Evolutionary conservation across 2,329 filamentous ascomycete species (phyloP).

Genomic region (Helminthosporium solani): DNA sequence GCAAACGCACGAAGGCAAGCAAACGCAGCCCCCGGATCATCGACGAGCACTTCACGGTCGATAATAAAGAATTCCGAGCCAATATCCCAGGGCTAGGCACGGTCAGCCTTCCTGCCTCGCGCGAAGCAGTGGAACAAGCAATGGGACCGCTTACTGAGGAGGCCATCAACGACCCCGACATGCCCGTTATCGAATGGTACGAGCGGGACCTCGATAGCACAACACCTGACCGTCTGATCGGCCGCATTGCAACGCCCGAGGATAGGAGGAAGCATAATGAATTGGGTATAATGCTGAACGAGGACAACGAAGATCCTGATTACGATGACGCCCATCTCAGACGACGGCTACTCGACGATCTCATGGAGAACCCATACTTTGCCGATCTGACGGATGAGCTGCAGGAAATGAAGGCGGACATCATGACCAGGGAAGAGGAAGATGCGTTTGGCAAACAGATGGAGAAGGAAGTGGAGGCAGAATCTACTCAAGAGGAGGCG

Average conservation of each 20-base stretch:
- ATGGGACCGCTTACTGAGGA: slow-evolving; percentile 19
- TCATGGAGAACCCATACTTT: slow-evolving; percentile 34
- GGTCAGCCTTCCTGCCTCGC: neutral
- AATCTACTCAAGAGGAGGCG: slow-evolving; percentile 17
- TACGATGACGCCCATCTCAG: slow-evolving; percentile 32
- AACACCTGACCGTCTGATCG: slow-evolving; percentile 23
- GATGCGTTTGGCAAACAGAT: slow-evolving; percentile 11
- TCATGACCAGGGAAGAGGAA: slow-evolving; percentile 21
- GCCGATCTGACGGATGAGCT: slow-evolving; percentile 29
- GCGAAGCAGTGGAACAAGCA: neutral
- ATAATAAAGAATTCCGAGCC: neutral
- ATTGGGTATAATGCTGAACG: slow-evolving; percentile 25
- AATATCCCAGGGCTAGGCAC: neutral
- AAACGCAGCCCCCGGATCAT: slow-evolving; percentile 11
- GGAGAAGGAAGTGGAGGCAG: slow-evolving; percentile 14
- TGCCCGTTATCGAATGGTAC: slow-evolving; percentile 28
- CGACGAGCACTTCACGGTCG: slow-evolving; percentile 4
- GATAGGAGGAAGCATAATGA: slow-evolving; percentile 25
- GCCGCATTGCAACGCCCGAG: slow-evolving; percentile 24
- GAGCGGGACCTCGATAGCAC: slow-evolving; percentile 31
- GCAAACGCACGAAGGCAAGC: slow-evolving; percentile 23
- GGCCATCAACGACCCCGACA: slow-evolving; percentile 22
- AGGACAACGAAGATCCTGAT: slow-evolving; percentile 25
- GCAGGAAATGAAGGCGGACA: slow-evolving; percentile 25
- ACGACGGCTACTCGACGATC: slow-evolving; percentile 25